Evolutionary conservation across 306 rosid species (phyloP), one percentile per base, ranked within the genome.

Genomic region (Nissolia schottii): DNA sequence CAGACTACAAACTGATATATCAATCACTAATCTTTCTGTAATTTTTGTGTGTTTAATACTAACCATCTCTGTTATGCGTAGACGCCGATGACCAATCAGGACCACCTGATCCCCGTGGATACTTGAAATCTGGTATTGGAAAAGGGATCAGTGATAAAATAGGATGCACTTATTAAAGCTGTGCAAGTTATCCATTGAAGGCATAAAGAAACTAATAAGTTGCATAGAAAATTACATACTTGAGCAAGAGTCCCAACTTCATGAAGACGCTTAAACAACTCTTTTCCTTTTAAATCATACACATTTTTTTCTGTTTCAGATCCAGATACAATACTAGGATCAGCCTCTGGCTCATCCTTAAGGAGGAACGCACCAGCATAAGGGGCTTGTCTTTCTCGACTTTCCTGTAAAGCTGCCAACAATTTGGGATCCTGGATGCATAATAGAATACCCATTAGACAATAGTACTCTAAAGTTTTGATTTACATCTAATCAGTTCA

Each of bases 231-330:
- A 34, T 53, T 46, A 77, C 78, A 49, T 77, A 89, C 99, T 87
- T 95, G 99, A 14, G 99, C 99, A 79, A 95, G 97, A 18, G 99
- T 95, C 67, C 99, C 99, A 70, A 95, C 96, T 82, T 95, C 97
- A 54, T 95, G 96, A 77, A 95, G 97, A 54, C 99, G 95, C 60
- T 85, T 79, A 85, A 85, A 87, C 64, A 95, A 77, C 23, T 91
- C 96, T 76, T 95, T 91, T 38, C 99, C 99, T 79, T 87, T 91
- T 46, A 95, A 79, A 64, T 88, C 96, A 46, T 80, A 25, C 25
- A 84, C 77, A 77, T 24, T 89, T 79, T 91, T 95, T 48, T 91
- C 99, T 8, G 89, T 40, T 49, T 95, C 97, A 49, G 90, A 85
- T 64, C 88, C 88, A 70, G 97, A 86, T 50, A 82, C 86, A 54